Base-by-base conservation (phyloP, 2,329 filamentous ascomycete species). In the Aureobasidium melanogenum region DNA sequence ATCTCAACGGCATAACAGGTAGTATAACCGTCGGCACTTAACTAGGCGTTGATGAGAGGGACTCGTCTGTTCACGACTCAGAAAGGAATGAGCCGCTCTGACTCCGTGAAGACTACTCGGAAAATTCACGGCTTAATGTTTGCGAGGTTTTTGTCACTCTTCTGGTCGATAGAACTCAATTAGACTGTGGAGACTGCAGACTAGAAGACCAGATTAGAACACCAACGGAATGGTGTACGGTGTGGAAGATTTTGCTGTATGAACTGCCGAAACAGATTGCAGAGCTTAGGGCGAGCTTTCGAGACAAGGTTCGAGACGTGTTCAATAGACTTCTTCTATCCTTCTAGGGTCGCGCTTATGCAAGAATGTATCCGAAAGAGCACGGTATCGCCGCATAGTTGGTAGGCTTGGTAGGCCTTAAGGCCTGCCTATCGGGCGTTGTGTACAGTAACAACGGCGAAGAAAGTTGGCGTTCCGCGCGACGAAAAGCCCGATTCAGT, bases 1-100 rank as follows among this genome's bases (percentile, higher is more conserved):
- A 58, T 26, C 8, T 12, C 17, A 58, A 58, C 55, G 55, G 43
- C 39, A 36, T 58, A 39, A 58, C 55, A 48, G 55, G 6, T 47
- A 48, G 32, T 15, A 39, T 22, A 47, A 58, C 30, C 30, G 14
- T 17, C 43, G 55, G 55, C 55, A 58, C 30, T 58, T 39, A 32
- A 32, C 14, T 39, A 22, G 55, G 39, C 28, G 39, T 56, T 46
- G 39, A 24, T 28, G 26, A 30, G n/a, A 28, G 14, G 30, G 39
- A 58, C 43, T n/a, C 19, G 43, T 39, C 15, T 30, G 19, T 38
- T 17, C 15, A 47, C 32, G 55, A 58, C 8, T 58, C 43, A 38
- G 32, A 47, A 22, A 19, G n/a, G 5, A 30, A 24, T 19, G 32
- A 44, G 39, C 15, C 52, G 41, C 41, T 28, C 22, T 32, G 32